Evolutionary conservation across 192 early-diverging fungal species (phyloP).

Genomic region (Podila epicladia): DNA sequence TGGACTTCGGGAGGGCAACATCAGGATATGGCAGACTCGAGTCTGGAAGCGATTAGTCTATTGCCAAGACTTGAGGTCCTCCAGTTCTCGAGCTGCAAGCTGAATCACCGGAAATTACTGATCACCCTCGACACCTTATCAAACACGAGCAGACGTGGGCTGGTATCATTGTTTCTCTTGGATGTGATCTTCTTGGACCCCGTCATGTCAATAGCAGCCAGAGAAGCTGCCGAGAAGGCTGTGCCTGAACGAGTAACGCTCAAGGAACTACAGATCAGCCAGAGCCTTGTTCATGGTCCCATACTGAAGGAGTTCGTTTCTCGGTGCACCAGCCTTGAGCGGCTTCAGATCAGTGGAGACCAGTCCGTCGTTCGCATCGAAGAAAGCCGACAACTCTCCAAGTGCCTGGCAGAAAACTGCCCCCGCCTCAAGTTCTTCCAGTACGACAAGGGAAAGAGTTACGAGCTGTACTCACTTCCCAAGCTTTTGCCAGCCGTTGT

Average conservation of each 20-base stretch:
- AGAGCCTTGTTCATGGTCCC: neutral
- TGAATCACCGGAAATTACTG: neutral
- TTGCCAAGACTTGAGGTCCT: neutral
- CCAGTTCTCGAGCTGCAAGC: neutral
- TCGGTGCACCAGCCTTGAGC: neutral
- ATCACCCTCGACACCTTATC: neutral
- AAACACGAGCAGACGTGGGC: neutral
- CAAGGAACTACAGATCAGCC: neutral
- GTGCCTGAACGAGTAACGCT: neutral
- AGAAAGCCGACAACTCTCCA: neutral
- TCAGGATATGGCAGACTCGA: neutral
- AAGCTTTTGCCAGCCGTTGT: neutral
- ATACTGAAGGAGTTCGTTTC: neutral
- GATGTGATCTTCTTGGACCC: neutral
- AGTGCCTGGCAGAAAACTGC: neutral
- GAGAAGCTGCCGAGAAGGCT: neutral
- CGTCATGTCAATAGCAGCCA: neutral
- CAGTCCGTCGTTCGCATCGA: neutral
- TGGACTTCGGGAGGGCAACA: neutral
- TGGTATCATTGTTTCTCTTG: neutral
- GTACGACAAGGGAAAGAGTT: neutral
- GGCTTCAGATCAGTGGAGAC: neutral
- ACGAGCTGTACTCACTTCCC: neutral
- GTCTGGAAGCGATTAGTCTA: neutral
- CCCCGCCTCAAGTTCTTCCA: neutral